Conservation (phyloP, 2,329 filamentous ascomycete species). For the Penicillium capsulatum region DNA sequence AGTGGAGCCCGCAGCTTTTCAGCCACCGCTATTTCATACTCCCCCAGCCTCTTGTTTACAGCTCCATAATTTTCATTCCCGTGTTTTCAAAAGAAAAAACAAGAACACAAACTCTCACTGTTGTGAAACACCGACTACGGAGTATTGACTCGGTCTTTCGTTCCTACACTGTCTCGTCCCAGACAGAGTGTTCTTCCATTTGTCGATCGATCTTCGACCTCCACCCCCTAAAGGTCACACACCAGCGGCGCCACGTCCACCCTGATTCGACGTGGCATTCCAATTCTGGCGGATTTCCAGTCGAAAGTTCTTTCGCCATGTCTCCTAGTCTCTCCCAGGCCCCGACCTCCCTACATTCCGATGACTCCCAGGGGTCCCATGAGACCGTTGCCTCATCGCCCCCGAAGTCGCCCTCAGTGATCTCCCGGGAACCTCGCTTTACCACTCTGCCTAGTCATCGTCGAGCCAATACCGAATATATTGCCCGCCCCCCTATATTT, state of each 20-base stretch:
- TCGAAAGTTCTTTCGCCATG: slow-evolving; percentile 11
- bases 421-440: slow-evolving; percentile 13
- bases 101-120: background rate
- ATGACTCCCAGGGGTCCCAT: slow-evolving; percentile 18
- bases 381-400: slow-evolving; percentile 21
- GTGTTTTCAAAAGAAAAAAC: slow-evolving; percentile 5
- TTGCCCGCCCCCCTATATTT: slow-evolving; percentile 28
- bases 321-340: slow-evolving; percentile 12
- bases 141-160: background rate
- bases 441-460: slow-evolving; percentile 27
- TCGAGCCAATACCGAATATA: slow-evolving; percentile 34
- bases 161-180: background rate
- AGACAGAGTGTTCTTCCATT: background rate
- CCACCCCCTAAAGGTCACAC: slow-evolving; percentile 12
- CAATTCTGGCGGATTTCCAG: slow-evolving; percentile 12
- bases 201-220: slow-evolving; percentile 1
- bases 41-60: slow-evolving; percentile 23
- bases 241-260: slow-evolving; percentile 15
- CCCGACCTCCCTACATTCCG: slow-evolving; percentile 24
- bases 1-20: slow-evolving; percentile 26
- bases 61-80: slow-evolving; percentile 8
- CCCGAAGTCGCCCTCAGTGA: slow-evolving; percentile 13
- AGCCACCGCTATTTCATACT: slow-evolving; percentile 35
- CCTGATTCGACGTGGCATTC: slow-evolving; percentile 32
- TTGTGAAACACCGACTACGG: slow-evolving; percentile 6